Base-by-base conservation (phyloP, 2,329 filamentous ascomycete genomes). In the Fusarium sp. region DNA sequence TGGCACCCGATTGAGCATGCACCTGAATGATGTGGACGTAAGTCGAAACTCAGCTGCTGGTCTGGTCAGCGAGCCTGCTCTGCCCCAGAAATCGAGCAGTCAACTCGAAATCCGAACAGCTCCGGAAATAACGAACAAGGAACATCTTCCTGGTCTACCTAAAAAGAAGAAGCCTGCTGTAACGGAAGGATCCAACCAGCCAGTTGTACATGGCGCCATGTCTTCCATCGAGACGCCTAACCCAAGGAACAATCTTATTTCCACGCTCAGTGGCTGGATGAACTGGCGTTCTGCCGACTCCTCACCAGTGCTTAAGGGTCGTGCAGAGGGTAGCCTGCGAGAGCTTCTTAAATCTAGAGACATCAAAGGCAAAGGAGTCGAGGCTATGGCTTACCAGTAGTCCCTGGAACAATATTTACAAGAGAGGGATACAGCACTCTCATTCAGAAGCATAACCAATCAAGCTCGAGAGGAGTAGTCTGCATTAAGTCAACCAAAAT, bases 241-340 rank as follows among this genome's bases (percentile, higher is more conserved):
- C 37, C 65, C 75, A 23, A 69, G 73, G 52, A 73, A 72, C 27
- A 63, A 76, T 22, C 67, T 81, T 27, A 73, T 83, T 3, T 78
- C 78, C 0, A 78, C 81, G 1, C 76, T 85, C 45, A 77, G 79
- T 30, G 76, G 78, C 22, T 85, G 83, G 82, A 79, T 85, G 8
- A 81, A 80, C 0, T 85, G 83, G 83, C 78, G 68, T 51, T 60
- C 80, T 19, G 19, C 62, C 7, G 62, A 67, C 32, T 48, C 60
- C 17, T 64, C 56, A 17, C 50, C 67, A 39, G 69, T 75, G 70
- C 70, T 76, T 43, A 71, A 76, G 52, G 81, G 83, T 62, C 82
- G 85, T 70, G 87, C 87, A 1, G 86, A 88, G 73, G 85, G 85
- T 3, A 88, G 83, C 54, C 77, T 89, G 22, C 80, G 85, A 54